Evolutionary conservation across 768 basidiomycete genomes (phyloP), one percentile per base, ranked within the genome.

Genomic region (Leucocoprinus birnbaumii): DNA sequence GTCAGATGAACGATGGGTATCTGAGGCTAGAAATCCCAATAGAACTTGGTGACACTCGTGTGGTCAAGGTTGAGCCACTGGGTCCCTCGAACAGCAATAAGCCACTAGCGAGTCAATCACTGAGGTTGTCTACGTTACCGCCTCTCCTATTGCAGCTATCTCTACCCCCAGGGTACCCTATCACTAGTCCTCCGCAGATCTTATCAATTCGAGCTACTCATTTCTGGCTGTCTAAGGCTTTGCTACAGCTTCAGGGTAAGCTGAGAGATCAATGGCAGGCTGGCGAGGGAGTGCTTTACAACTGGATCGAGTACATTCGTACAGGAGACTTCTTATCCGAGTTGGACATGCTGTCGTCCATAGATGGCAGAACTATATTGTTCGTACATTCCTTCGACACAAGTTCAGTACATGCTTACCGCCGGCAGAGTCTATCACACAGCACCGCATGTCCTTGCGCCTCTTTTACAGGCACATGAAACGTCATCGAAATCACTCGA

Each of bases 221-320:
- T 56, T 69, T 76, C 24, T 91, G 89, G 89, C 63, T 90, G 0
- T 70, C 82, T 5, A 61, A 68, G 1, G 61, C 71, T 7, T 38
- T 61, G n/a, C n/a, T 38, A 9, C 63, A 61, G 11, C 66, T 89
- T 14, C 70, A 70, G 18, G 57, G 66, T 13, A 63, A 65, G 9
- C 70, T 91, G 47, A 56, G 65, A n/a, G 70, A 73, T 1, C 80
- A 80, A 75, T 91, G 87, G 87, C 73, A 77, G 49, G 65, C 73
- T 6, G 85, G 83, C 16, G 79, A 85, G 34, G 78, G 79, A 19
- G 72, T 87, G 4, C 71, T 92, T 3, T 91, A 85, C 60, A 73
- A 70, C 37, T 89, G 87, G 87, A 73, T 89, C 44, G 89, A 91
- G 65, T 85, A 75, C 68, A 77, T 91, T 48, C 80, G 83, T 21